Base-by-base conservation (phyloP, 1,284 basidiomycete species). In the Leucoagaricus sp. region DNA sequence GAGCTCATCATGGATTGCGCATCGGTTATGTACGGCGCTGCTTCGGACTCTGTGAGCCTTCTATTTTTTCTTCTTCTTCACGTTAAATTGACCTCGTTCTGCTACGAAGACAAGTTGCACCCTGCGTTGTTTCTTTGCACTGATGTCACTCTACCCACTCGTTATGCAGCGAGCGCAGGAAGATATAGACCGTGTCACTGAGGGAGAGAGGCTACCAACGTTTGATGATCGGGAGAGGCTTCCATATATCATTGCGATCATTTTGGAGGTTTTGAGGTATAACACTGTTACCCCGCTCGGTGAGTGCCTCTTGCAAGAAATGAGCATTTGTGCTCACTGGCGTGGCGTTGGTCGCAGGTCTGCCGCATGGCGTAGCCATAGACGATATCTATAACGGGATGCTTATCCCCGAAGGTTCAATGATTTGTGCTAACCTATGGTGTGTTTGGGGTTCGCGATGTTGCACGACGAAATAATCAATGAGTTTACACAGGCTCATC, bases 201-300 rank as follows among this genome's bases (percentile, higher is more conserved):
- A 70, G 2, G 51, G 54, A 0, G 60, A 66, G 21, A 62, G 70
- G 28, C 61, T 77, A 8, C 76, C 76, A 0, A 65, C 61, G 2
- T 75, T 75, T 36, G 61, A 59, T 6, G 69, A 73, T 51, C 62
- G 65, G 23, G 17, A 58, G 2, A 61, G 60, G 3, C 58, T 74
- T 26, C 72, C 72, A 1, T 75, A 72, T 53, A 56, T 72, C 23
- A 62, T 69, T 7, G 70, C 72, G 4, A 59, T 75, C 13, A 36
- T 72, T 25, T 65, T 60, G 15, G 72, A 75, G 59, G 64, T 67
- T n/a, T 54, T 73, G 23, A 59, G 72, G 19, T 72, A 70, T 69
- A 60, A 64, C 33, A 67, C 68, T 23, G 66, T 67, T 8, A 62
- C 65, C 1, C 72, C 72, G 9, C 59, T 72, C 19, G 67, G 69